Base-by-base conservation (phyloP, 371 early-diverging fungal species). In the Vittaforma corneae region DNA sequence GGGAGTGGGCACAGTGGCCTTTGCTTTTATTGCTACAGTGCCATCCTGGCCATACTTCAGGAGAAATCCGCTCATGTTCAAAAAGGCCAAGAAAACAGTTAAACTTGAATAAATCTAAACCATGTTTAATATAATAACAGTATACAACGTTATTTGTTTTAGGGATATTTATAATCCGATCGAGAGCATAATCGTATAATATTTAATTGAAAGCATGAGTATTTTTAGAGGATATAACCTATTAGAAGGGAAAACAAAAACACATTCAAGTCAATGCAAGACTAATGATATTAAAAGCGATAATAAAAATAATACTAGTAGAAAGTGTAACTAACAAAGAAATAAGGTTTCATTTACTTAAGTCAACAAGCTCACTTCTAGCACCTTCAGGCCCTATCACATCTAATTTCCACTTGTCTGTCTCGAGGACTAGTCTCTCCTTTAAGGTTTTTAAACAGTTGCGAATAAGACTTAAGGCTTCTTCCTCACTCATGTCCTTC, bases 1-100 rank as follows among this genome's bases (percentile, higher is more conserved):
- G 24, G 67, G 71, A 18, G 52, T 72, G 33, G 0, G 55, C 16
- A 67, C 72, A 9, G 35, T 58, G 20, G 14, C 62, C 0, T 9
- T 72, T 11, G 38, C 58, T 4, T 56, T 73, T 40, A 11, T 74
- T 0, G 37, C 64, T 24, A 60, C 72, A 37, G 67, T 74, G n/a
- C 80, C 80, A 14, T 65, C 74, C 2, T 80, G 80, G 80, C 28
- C 48, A 18, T 64, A 72, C 30, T 80, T 74, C 45, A 56, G 76
- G 20, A 64, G 65, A 44, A 71, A 80, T 67, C 74, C 77, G 1
- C 38, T 80, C 30, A 65, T 59, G 42, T 79, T 74, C 65, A 60
- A 51, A 44, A 44, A 47, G 20, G 35, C n/a, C n/a, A n/a, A n/a
- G n/a, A n/a, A n/a, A n/a, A n/a, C n/a, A n/a, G n/a, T n/a, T n/a